Conservation (phyloP, 305 asterid genomes). For the Fraxinus xanthoxyloides region DNA sequence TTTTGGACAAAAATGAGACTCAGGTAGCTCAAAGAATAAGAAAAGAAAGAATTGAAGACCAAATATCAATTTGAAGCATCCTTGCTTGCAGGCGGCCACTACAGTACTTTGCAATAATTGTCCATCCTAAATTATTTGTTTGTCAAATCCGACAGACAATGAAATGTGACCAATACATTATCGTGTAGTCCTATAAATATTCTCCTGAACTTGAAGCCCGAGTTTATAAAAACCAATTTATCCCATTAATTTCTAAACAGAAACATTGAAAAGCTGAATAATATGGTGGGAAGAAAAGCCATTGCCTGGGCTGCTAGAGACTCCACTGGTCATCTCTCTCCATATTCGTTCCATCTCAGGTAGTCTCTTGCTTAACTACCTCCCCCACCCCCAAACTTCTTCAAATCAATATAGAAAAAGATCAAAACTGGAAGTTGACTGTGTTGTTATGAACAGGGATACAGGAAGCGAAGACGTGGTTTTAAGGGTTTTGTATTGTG, state of each 20-base stretch:
- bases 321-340: conserved; percentile 41
- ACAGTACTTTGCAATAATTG: neutral
- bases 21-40: neutral
- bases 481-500: conserved; percentile 40
- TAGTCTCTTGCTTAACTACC: conserved; percentile 2
- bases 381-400: neutral
- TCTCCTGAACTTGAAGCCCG: neutral
- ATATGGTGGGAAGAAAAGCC: conserved; percentile 37
- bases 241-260: neutral
- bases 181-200: neutral
- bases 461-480: conserved; percentile 29
- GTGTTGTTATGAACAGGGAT: conserved; percentile 29
- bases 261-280: neutral
- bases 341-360: conserved; percentile 52
- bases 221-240: neutral
- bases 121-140: neutral
- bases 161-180: neutral
- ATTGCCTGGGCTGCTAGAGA: conserved; percentile 41
- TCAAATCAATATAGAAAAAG: neutral
- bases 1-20: neutral
- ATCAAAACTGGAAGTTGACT: neutral
- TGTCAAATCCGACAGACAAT: neutral
- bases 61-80: neutral
- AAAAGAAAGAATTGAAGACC: neutral
- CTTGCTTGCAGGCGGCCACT: neutral